Percentiles rank a stretch among this genome's conserved stretches.
Conservation (phyloP, 1,284 basidiomycete species). For the Testicularia cyperi region DNA sequence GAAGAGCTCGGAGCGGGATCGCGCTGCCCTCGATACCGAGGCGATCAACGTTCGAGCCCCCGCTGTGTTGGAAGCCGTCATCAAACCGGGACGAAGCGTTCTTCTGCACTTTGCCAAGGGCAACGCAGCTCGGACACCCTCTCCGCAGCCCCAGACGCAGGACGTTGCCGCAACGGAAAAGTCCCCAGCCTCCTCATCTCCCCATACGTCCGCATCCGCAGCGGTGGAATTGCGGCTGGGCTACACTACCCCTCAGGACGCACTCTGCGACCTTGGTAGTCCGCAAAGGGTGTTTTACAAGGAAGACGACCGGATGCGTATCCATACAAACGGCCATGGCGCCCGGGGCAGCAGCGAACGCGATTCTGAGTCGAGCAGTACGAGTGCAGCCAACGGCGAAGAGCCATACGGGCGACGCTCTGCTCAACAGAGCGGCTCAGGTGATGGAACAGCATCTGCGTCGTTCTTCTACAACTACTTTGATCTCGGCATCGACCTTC, state of each 20-base stretch:
- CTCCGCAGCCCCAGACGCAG: constrained; percentile 1
- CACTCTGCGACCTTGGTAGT: constrained; percentile 24
- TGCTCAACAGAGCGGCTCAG: no score
- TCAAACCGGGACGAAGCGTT: constrained; percentile 13
- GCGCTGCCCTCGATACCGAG: constrained; percentile 24
- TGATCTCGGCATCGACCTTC: constrained; percentile 38
- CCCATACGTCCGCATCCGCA: neutral
- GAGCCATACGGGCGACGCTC: no score
- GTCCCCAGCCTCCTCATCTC: no score
- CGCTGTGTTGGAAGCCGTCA: constrained; percentile 7
- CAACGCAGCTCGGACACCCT: constrained; percentile 2
- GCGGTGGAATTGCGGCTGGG: constrained; percentile 24
- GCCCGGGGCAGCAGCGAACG: neutral
- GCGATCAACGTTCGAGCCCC: constrained; percentile 27
- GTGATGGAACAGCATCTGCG: no score
- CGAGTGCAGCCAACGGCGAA: no score
- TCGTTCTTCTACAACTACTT: constrained; percentile 47
- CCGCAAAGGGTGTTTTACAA: constrained; percentile 41
- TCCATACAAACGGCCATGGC: constrained; percentile 10
- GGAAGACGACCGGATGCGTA: constrained; percentile 37
- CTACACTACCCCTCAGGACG: constrained; percentile 34
- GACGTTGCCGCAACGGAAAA: no score
- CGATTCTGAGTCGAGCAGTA: constrained; percentile 4
- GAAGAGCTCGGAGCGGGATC: constrained; percentile 22
- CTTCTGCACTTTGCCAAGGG: constrained; percentile 16